Percentiles rank a stretch among this genome's conserved stretches.
These are phyloP conservation scores for Endogone sp. DNA, from an alignment of 192 early-diverging fungal species.

Conservation along the genomic window DNA sequence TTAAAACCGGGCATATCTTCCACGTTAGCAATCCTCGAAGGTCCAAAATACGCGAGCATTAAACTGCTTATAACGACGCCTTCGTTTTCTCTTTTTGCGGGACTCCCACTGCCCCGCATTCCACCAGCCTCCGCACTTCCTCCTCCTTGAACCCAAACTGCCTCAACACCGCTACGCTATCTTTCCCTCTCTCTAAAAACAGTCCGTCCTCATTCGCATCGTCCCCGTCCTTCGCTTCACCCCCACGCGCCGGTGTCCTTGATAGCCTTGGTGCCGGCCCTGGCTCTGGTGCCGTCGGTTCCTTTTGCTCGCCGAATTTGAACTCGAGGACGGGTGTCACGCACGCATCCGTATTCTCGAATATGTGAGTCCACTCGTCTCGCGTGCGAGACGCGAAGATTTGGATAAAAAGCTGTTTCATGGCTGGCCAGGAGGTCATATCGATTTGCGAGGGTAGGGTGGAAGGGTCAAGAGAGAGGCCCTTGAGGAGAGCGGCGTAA, in stretches of 20 bases:
- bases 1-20: too few species aligned
- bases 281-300: constrained; percentile 36
- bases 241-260: constrained; percentile 39
- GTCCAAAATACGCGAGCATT: too few species aligned
- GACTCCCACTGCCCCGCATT: neutral
- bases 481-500: constrained; percentile 46
- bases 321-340: constrained; percentile 57
- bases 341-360: constrained; percentile 60
- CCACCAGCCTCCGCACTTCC: constrained; percentile 28
- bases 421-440: constrained; percentile 43
- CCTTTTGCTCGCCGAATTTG: constrained; percentile 21
- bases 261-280: constrained; percentile 47
- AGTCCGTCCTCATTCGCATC: too few species aligned
- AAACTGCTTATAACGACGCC: neutral
- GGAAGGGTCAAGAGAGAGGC: constrained; percentile 30
- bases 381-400: constrained; percentile 56
- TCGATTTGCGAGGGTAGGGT: constrained; percentile 46
- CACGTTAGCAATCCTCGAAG: too few species aligned
- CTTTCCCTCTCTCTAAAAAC: constrained; percentile 39
- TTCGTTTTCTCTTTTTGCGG: neutral
- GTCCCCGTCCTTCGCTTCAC: neutral
- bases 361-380: constrained; percentile 56
- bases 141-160: constrained; percentile 36
- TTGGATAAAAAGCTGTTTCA: constrained; percentile 40
- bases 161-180: constrained; percentile 34